Conservation (phyloP, 345 rosid species). For the Rubroshorea leprosula region DNA sequence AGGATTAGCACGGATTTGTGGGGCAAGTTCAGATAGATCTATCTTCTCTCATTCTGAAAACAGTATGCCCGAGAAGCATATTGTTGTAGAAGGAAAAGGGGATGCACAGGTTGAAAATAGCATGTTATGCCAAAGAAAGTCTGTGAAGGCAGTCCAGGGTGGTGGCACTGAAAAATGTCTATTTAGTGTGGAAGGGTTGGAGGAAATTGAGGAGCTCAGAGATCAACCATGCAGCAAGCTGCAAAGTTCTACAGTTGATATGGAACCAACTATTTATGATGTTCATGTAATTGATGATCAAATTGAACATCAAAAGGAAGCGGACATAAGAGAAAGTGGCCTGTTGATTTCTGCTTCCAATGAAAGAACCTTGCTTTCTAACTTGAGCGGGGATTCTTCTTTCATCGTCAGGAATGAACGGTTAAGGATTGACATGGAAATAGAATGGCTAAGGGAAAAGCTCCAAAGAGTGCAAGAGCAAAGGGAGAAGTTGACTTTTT, state of each 20-base stretch:
- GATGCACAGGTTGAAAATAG: slow-evolving; percentile 4
- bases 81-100: slow-evolving; percentile 11
- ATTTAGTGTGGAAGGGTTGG: slow-evolving; percentile 23
- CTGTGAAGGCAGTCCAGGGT: slow-evolving; percentile 9
- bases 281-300: slow-evolving; percentile 65
- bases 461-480: slow-evolving; percentile 35
- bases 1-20: slow-evolving; percentile 7
- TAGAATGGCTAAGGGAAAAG: slow-evolving; percentile 48
- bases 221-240: slow-evolving; percentile 15
- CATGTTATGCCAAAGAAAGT: slow-evolving; percentile 16
- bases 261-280: slow-evolving; percentile 55
- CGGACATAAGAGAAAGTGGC: slow-evolving; percentile 18
- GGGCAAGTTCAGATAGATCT: neutral
- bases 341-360: slow-evolving; percentile 5
- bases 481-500: slow-evolving; percentile 36
- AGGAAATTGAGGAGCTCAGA: slow-evolving; percentile 16
- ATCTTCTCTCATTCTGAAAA: neutral
- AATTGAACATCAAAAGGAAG: slow-evolving; percentile 13
- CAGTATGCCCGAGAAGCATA: neutral
- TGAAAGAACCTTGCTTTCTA: slow-evolving; percentile 16
- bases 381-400: slow-evolving; percentile 31
- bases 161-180: slow-evolving; percentile 8
- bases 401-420: slow-evolving; percentile 33
- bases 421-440: slow-evolving; percentile 42
- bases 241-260: slow-evolving; percentile 20